Evolutionary conservation across 352 stramenopile species (phyloP).

Genomic region (Peronospora farinosa): DNA sequence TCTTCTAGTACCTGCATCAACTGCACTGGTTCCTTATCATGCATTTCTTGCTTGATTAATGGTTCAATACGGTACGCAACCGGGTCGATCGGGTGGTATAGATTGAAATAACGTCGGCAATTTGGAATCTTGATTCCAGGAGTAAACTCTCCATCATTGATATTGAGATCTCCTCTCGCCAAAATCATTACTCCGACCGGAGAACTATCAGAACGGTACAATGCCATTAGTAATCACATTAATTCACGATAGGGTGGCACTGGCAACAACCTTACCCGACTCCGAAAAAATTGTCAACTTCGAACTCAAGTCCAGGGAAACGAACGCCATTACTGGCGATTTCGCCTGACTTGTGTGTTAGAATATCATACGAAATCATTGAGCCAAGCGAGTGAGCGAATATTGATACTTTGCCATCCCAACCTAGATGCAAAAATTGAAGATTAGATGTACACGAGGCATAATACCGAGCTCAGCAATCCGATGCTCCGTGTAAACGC

Average conservation of each 20-base stretch:
- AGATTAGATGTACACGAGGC: neutral
- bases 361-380: conserved; percentile 89
- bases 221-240: conserved; percentile 1
- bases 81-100: conserved; percentile 89
- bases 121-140: conserved; percentile 75
- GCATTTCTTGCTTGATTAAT: conserved; percentile 85
- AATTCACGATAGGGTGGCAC: neutral
- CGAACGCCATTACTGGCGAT: conserved; percentile 57
- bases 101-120: conserved; percentile 84
- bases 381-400: conserved; percentile 87
- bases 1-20: conserved; percentile 51
- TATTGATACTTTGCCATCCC: conserved; percentile 86
- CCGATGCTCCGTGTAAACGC: neutral
- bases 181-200: conserved; percentile 81
- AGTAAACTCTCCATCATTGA: conserved; percentile 67
- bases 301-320: conserved; percentile 76
- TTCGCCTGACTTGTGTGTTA: conserved; percentile 70
- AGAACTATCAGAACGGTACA: conserved; percentile 35
- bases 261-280: conserved; percentile 43
- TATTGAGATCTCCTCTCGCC: conserved; percentile 69
- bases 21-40: conserved; percentile 77
- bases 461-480: neutral
- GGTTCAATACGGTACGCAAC: conserved; percentile 89
- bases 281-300: conserved; percentile 84
- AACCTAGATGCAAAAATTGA: conserved; percentile 33